These are phyloP conservation scores for Arthrobotrys sinensis DNA, from an alignment of 2,329 filamentous ascomycete species.

Conservation along the genomic window DNA sequence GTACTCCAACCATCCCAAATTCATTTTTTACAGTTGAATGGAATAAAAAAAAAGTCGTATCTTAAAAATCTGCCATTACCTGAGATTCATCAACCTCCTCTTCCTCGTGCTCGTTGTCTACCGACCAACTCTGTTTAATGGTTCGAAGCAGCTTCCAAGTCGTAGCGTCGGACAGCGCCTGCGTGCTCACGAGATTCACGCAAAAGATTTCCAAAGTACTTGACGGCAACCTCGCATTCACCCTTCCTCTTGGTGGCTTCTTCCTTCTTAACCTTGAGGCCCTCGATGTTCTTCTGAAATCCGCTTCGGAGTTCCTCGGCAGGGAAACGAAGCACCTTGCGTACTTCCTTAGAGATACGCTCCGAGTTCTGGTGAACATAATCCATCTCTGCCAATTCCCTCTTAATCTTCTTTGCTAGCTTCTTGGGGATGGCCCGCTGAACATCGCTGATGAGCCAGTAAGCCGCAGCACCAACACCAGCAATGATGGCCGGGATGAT, in stretches of 20 bases:
- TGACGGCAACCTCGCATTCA: conserved; percentile 88
- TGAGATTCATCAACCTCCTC: conserved; percentile 12
- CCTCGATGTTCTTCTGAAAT: conserved; percentile 87
- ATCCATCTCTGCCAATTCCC: conserved; percentile 84
- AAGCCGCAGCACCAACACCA: conserved; percentile 82
- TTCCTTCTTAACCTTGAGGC: conserved; percentile 82
- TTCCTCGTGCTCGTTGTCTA: not conserved
- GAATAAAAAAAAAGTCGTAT: conserved; percentile 6
- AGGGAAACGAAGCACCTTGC: conserved; percentile 88
- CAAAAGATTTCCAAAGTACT: conserved; percentile 91
- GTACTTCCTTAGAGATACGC: conserved; percentile 87
- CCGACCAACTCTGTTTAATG: conserved; percentile 19
- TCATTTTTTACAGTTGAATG: conserved; percentile 48
- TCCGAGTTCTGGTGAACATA: conserved; percentile 91
- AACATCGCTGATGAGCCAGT: conserved; percentile 83
- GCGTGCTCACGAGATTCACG: conserved; percentile 73
- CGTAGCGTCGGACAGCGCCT: conserved; percentile 71
- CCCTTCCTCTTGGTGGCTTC: conserved; percentile 84
- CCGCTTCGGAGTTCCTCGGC: conserved; percentile 87
- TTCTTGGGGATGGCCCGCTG: conserved; percentile 89
- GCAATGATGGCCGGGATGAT: conserved; percentile 85
- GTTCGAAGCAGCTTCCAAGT: conserved; percentile 68
- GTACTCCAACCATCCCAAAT: conserved; percentile 53
- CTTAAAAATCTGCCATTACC: conserved; percentile 31
- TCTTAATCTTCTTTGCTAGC: conserved; percentile 85